Conservation (phyloP, 2,329 filamentous ascomycete species). For the Aspergillus jensenii region DNA sequence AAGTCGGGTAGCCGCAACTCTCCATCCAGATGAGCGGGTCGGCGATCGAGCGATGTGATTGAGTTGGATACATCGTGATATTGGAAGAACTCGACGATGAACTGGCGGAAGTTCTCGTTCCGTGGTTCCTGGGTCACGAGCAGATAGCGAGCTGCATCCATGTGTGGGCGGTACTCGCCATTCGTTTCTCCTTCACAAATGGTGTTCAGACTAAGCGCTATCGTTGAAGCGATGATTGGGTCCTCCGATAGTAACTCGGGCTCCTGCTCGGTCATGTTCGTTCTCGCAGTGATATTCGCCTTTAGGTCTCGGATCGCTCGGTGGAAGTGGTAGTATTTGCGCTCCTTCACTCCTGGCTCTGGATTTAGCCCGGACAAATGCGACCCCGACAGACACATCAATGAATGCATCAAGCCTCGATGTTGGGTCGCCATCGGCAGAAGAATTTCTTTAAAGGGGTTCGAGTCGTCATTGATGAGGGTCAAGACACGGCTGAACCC, state of each 20-base stretch:
- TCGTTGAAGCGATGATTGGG: constrained; percentile 61
- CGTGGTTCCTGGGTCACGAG: constrained; percentile 60
- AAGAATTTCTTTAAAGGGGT: constrained; percentile 82
- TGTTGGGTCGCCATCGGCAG: constrained; percentile 79
- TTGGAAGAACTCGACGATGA: constrained; percentile 75
- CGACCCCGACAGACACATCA: constrained; percentile 78
- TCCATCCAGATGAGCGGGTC: constrained; percentile 53
- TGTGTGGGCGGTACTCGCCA: constrained; percentile 77
- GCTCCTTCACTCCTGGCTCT: constrained; percentile 51
- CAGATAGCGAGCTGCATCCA: constrained; percentile 71
- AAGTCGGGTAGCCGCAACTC: constrained; percentile 56
- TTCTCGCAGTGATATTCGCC: constrained; percentile 37
- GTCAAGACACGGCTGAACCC: constrained; percentile 79
- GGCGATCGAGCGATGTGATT: constrained; percentile 56
- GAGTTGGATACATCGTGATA: constrained; percentile 69
- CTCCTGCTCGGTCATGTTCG: constrained; percentile 26
- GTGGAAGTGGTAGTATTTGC: constrained; percentile 57
- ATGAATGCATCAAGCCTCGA: constrained; percentile 83
- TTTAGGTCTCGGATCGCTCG: constrained; percentile 41
- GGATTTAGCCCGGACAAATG: constrained; percentile 61
- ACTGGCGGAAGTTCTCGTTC: constrained; percentile 70
- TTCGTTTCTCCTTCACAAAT: constrained; percentile 60
- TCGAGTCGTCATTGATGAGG: constrained; percentile 75
- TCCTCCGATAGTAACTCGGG: constrained; percentile 50
- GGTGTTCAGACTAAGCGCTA: constrained; percentile 61